Base-by-base conservation (phyloP, 2,329 filamentous ascomycete species). In the Paecilomyces formosus region DNA sequence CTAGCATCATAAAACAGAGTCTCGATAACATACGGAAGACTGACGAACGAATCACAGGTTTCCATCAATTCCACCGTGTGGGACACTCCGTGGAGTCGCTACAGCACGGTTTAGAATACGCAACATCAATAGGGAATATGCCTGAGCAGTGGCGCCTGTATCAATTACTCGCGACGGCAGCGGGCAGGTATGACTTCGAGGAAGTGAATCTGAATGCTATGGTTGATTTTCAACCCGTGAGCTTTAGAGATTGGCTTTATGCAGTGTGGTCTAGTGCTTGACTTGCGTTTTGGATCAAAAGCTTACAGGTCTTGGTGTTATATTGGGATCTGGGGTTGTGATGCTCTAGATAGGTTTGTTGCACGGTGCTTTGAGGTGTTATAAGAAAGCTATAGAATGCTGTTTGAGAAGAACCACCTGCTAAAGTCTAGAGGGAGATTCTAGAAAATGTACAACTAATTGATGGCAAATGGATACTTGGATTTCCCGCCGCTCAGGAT, bases 131-230 rank as follows among this genome's bases (percentile, higher is more conserved):
- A 78, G 35, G 70, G 72, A 61, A 72, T 71, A 66, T 65, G 1
- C 60, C 66, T 13, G 67, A 70, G 54, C 74, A 78, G 60, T 68
- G 71, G 58, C 75, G 76, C 3, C 65, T 88, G 55, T 81, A 85
- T 59, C 79, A 85, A 31, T 79, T 90, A 24, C 78, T 89, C 39
- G 86, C 86, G 31, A 90, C 88, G 0, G 84, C 84, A 18, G 82
- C 88, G 61, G 85, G 87, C 1, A 81, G 85, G 9, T 91, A 89
- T 66, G 83, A 86, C 62, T 88, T 88, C 64, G 74, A 76, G 2
- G 74, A 81, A 12, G 73, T 84, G 1, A 87, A 85, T 61, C 73
- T 90, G 57, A 88, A 89, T 68, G 75, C 78, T 2, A 65, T 77
- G 2, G 67, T 82, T 51, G 66, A 71, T 28, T 59, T 85, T 12